Conservation (phyloP, 495 filamentous ascomycete genomes). For the Xylaria bambusicola region DNA sequence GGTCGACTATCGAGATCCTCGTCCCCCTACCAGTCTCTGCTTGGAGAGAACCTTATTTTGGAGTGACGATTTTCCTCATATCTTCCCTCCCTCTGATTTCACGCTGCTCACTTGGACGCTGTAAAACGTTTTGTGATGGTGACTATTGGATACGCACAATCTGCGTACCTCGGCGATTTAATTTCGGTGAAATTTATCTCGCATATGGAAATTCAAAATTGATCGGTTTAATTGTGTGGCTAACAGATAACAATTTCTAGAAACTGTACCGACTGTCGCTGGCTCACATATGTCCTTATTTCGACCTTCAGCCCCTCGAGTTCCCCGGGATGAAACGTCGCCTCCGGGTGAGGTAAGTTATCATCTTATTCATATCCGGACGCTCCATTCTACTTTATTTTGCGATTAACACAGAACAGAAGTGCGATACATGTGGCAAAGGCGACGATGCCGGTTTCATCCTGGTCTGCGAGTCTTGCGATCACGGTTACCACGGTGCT, state of each 20-base stretch:
- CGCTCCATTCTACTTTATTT: neutral
- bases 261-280: constrained; percentile 84
- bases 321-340: constrained; percentile 65
- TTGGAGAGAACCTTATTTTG: too few relatives aligned
- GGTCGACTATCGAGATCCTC: neutral
- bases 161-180: too few relatives aligned
- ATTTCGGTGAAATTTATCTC: too few relatives aligned
- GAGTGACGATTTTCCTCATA: too few relatives aligned
- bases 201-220: neutral
- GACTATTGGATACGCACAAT: too few relatives aligned
- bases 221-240: constrained; percentile 33
- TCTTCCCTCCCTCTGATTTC: too few relatives aligned
- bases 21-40: neutral
- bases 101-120: too few relatives aligned
- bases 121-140: too few relatives aligned
- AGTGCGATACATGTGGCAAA: constrained; percentile 86
- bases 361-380: neutral
- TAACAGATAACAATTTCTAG: constrained; percentile 51
- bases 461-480: constrained; percentile 90
- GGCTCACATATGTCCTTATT: constrained; percentile 97
- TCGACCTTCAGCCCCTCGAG: constrained; percentile 73
- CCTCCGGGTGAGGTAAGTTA: constrained; percentile 75
- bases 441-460: constrained; percentile 66
- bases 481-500: constrained; percentile 80
- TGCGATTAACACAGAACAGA: constrained; percentile 49